These are phyloP conservation scores for Backusella sp. DNA, from an alignment of 192 early-diverging fungal genomes.

Conservation along the genomic window DNA sequence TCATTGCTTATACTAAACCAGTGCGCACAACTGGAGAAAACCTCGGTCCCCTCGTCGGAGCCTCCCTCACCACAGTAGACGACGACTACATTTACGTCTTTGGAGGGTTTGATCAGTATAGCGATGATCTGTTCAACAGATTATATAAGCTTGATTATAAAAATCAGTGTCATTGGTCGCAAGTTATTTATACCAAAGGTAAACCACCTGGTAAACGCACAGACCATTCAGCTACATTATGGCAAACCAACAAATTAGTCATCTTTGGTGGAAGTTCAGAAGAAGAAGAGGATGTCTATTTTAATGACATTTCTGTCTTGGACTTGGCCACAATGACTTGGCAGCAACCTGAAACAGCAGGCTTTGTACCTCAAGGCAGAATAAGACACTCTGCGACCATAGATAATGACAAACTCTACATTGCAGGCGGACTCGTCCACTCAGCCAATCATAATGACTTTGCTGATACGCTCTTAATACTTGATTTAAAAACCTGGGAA, in stretches of 20 bases:
- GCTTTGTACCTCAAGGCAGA: conserved; percentile 48
- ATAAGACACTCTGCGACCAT: conserved; percentile 62
- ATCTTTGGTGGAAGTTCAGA: conserved; percentile 60
- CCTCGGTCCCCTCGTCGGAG: conserved; percentile 40
- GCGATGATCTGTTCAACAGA: conserved; percentile 67
- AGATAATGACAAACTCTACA: conserved; percentile 60
- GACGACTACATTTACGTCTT: conserved; percentile 48
- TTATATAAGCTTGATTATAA: conserved; percentile 51
- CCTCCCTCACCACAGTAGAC: conserved; percentile 40
- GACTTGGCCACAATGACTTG: conserved; percentile 59
- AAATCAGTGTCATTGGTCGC: conserved; percentile 43
- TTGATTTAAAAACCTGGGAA: conserved; percentile 56
- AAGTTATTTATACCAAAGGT: conserved; percentile 52
- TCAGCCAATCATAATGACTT: conserved; percentile 19
- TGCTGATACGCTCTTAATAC: conserved; percentile 36
- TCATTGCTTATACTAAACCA: neutral
- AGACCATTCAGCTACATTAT: conserved; percentile 60
- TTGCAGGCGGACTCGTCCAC: conserved; percentile 49
- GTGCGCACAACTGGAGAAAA: conserved; percentile 23
- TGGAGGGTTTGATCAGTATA: conserved; percentile 65
- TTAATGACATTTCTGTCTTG: conserved; percentile 59
- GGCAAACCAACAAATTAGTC: conserved; percentile 55
- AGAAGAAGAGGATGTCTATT: conserved; percentile 47
- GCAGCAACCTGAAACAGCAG: conserved; percentile 51
- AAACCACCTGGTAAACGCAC: conserved; percentile 48